These are phyloP conservation scores for Monilinia fructigena DNA, from an alignment of 2,329 filamentous ascomycete genomes.

Conservation along the genomic window DNA sequence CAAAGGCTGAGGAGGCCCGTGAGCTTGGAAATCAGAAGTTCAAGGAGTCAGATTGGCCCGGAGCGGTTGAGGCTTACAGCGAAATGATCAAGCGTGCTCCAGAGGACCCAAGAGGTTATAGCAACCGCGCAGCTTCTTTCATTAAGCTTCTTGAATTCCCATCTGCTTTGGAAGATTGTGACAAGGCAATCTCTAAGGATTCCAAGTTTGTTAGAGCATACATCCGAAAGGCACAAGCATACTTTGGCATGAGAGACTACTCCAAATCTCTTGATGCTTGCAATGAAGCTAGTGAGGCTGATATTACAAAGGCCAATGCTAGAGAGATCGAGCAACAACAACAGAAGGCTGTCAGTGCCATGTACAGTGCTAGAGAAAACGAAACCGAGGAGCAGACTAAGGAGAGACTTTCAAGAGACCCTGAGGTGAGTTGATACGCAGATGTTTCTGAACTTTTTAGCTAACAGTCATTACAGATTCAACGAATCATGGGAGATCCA, in stretches of 20 bases:
- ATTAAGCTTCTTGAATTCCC: conserved; percentile 97
- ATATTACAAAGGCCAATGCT: conserved; percentile 73
- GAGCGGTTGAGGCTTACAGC: conserved; percentile 85
- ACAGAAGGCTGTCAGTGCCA: conserved; percentile 85
- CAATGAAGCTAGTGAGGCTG: conserved; percentile 74
- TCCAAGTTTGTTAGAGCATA: conserved; percentile 92
- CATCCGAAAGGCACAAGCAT: conserved; percentile 92
- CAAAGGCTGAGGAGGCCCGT: conserved; percentile 90
- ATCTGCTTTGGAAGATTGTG: conserved; percentile 87
- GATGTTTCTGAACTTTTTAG: not conserved
- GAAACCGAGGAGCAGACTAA: conserved; percentile 96
- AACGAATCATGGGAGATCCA: conserved; percentile 88
- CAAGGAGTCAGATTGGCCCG: conserved; percentile 95
- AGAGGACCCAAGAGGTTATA: conserved; percentile 89
- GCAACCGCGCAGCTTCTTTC: conserved; percentile 94
- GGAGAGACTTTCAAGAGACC: conserved; percentile 84
- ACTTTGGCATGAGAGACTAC: conserved; percentile 98
- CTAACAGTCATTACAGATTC: conserved; percentile 55
- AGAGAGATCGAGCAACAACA: conserved; percentile 93
- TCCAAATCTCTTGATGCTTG: conserved; percentile 91
- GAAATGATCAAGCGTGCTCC: conserved; percentile 98
- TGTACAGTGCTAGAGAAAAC: conserved; percentile 87
- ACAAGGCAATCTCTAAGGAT: conserved; percentile 86
- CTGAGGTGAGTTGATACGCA: conserved; percentile 63
- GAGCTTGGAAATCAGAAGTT: conserved; percentile 95